These are phyloP conservation scores for Actinidia chinensis DNA, from an alignment of 179 eudicot genomes.

Conservation along the genomic window DNA sequence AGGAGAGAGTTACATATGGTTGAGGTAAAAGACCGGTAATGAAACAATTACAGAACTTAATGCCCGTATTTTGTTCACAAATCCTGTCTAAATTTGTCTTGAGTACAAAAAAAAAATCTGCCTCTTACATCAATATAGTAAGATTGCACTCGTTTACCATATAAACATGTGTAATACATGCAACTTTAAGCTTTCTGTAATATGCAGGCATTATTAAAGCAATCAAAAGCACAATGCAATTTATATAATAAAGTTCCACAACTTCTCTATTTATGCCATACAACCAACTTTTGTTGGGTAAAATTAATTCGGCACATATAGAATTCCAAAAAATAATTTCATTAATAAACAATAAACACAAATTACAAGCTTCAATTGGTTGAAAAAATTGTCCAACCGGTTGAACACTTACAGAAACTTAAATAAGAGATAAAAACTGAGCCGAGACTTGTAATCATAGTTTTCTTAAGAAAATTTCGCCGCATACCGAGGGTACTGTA, in stretches of 20 bases:
- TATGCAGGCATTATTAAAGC: background rate
- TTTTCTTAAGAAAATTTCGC: no score
- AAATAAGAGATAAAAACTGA: no score
- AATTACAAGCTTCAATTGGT: no score
- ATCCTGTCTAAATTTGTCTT: background rate
- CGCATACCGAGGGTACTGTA: no score
- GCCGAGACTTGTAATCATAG: no score
- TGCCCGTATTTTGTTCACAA: no score
- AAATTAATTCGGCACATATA: no score
- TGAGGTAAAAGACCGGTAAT: conserved; percentile 9
- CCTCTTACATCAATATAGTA: conserved; percentile 7
- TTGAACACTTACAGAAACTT: no score
- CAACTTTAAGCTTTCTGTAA: background rate
- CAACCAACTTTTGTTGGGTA: no score
- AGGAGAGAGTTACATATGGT: background rate
- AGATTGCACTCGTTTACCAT: background rate
- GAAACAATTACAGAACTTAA: conserved; percentile 1
- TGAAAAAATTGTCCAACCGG: no score
- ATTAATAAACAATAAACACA: no score
- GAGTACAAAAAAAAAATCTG: background rate
- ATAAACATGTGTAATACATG: background rate
- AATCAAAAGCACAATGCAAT: background rate
- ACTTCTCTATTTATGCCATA: background rate
- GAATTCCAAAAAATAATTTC: no score
- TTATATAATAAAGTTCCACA: background rate